Evolutionary conservation across 768 basidiomycete genomes (phyloP).

Genomic region (Pisolithus microcarpus): DNA sequence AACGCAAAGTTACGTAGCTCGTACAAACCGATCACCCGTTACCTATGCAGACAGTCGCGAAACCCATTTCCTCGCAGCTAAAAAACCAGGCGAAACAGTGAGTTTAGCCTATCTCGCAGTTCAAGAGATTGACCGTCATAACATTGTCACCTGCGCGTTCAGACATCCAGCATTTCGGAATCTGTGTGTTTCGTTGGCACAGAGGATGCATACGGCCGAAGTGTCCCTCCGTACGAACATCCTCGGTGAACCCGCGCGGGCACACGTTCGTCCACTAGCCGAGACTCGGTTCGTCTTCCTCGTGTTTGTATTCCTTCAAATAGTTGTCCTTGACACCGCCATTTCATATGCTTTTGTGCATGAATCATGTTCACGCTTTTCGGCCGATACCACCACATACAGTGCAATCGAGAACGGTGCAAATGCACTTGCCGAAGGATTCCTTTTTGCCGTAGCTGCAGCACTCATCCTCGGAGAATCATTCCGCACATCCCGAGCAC

Average conservation of each 20-base stretch:
- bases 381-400: background rate
- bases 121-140: background rate
- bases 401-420: slow-evolving; percentile 86
- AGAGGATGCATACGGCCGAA: slow-evolving; percentile 65
- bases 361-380: too few species aligned
- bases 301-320: background rate
- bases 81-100: slow-evolving; percentile 71
- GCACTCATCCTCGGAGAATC: slow-evolving; percentile 68
- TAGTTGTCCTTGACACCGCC: background rate
- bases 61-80: slow-evolving; percentile 65
- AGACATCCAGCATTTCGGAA: slow-evolving; percentile 70
- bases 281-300: slow-evolving; percentile 48
- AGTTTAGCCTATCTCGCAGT: slow-evolving; percentile 17
- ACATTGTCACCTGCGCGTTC: background rate
- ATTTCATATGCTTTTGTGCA: background rate
- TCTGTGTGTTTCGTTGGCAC: slow-evolving; percentile 68
- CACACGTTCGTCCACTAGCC: slow-evolving; percentile 63
- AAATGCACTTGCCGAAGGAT: slow-evolving; percentile 78
- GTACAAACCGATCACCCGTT: too few species aligned
- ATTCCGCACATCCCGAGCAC: slow-evolving; percentile 64
- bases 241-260: slow-evolving; percentile 59
- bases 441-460: slow-evolving; percentile 73
- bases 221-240: slow-evolving; percentile 61
- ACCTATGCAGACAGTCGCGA: slow-evolving; percentile 62
- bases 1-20: slow-evolving; percentile 33